Base-by-base conservation (phyloP, 345 rosid species). In the Aurinia saxatilis region DNA sequence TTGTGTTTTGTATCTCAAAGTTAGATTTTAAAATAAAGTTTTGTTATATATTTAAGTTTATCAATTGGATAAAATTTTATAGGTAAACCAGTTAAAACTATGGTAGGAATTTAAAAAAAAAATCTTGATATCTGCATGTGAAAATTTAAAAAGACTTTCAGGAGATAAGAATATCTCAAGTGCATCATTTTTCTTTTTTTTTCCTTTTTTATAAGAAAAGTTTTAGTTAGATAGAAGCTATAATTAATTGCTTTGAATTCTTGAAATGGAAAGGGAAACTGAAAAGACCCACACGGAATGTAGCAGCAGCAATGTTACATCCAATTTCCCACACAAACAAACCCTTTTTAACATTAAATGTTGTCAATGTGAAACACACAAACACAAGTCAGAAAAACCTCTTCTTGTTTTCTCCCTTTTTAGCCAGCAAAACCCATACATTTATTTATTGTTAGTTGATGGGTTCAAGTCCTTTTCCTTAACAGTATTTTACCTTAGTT, bases 261-360 rank as follows among this genome's bases (percentile, higher is more conserved):
- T 25, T 29, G 33, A 18, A 5, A 57, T 18, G 52, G 21, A 50
- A 69, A 61, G 4, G 7, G 9, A 45, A 42, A 21, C 18, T 6
- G 17, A 57, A 60, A 25, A 68, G 73, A 60, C 66, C 66, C 67
- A 61, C 73, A 52, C 23, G 67, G 61, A 50, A 50, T 21, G 45
- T 48, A 69, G 49, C 47, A 51, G 63, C 48, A 41, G 49, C 33
- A 23, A 38, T 52, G 63, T 50, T 61, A 61, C 67, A 36, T 62
- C 34, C 62, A 35, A 30, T 45, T 69, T 69, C 67, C 63, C 73
- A 60, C 67, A 39, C 63, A 45, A 47, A 37, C 12, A 31, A 66
- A 37, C 41, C 33, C 10, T 46, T 38, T 46, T 25, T 8, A 55
- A 36, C 57, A 47, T 29, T 57, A 13, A 42, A 42, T 34, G 45